These are phyloP conservation scores for Verticillium zaregamsianum DNA, from an alignment of 2,329 filamentous ascomycete genomes.

Conservation along the genomic window DNA sequence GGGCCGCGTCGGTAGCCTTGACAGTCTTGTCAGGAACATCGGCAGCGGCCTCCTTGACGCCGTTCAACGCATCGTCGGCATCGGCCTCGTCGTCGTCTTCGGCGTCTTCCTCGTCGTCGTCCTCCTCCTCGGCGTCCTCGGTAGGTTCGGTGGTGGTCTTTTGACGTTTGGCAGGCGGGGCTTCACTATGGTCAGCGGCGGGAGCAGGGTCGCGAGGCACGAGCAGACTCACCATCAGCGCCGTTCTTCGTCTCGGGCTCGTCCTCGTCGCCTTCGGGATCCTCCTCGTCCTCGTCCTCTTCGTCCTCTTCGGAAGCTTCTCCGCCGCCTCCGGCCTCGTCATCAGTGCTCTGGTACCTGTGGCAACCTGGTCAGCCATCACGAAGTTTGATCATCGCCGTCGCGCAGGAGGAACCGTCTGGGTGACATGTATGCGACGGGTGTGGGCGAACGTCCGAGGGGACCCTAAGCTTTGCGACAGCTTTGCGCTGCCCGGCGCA, in stretches of 20 bases:
- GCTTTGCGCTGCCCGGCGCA: background rate
- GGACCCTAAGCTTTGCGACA: background rate
- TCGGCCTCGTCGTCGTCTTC: slow-evolving; percentile 21
- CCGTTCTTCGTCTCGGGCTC: slow-evolving; percentile 20
- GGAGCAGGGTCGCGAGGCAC: background rate
- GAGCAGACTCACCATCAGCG: slow-evolving; percentile 26
- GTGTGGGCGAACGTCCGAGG: background rate
- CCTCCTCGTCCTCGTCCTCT: slow-evolving; percentile 23
- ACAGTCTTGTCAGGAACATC: slow-evolving; percentile 15
- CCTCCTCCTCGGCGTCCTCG: slow-evolving; percentile 20
- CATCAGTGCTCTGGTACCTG: slow-evolving; percentile 35
- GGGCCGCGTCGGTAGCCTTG: slow-evolving; percentile 17
- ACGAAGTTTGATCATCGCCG: background rate
- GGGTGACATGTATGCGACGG: background rate
- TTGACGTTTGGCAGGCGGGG: slow-evolving; percentile 47
- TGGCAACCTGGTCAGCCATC: background rate
- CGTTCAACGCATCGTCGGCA: slow-evolving; percentile 15
- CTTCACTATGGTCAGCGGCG: slow-evolving; percentile 22
- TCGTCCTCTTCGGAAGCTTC: slow-evolving; percentile 34
- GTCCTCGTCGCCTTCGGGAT: slow-evolving; percentile 11
- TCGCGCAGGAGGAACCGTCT: background rate
- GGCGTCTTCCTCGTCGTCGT: slow-evolving; percentile 14
- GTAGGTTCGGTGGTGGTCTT: slow-evolving; percentile 38
- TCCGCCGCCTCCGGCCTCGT: slow-evolving; percentile 33
- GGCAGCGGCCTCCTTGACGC: slow-evolving; percentile 16